Base-by-base conservation (phyloP, 805 yeast genomes). In the Starmerella floricola region DNA sequence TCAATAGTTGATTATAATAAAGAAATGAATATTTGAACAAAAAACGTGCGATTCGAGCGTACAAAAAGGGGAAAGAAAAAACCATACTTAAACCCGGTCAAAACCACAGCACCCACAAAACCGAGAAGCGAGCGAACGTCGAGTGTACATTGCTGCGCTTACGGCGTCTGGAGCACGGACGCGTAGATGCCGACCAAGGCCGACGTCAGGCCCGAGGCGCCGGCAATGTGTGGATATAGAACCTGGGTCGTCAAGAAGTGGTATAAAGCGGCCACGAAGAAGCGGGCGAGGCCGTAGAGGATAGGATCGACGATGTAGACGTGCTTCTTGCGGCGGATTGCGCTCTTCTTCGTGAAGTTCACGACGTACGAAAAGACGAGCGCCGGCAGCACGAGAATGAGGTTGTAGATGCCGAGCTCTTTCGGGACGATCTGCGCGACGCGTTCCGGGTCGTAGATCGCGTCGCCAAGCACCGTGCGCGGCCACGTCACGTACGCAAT, bases 231-330 rank as follows among this genome's bases (percentile, higher is more conserved):
- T 17, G 32, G 20, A 17, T 11, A 17, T 18, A 21, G 19, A 24
- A 28, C 28, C 8, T n/a, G 21, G 13, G 34, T 10, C 34, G 19
- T 19, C 12, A 32, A n/a, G 16, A 36, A 20, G 18, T 15, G 19
- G 31, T 32, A 24, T 1, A 54, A 17, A 29, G 64, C 67, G 47
- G 65, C 63, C 20, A 68, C 47, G 46, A 73, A 52, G 24, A 69
- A 56, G 55, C 74, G 73, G 40, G 64, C 47, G 50, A 75, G 57
- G 44, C 70, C 69, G 57, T 71, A 74, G 37, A 68, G 60, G 48
- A 75, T 66, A 32, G 81, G 79, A 56, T 76, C 82, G 57, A 56
- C 67, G 26, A 33, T 19, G 34, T 43, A 42, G 16, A 31, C 46
- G 23, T 35, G 42, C 48, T 44, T 46, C 44, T 41, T 44, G 30